Conservation (phyloP, 305 asterid species). For the Solanum hybrid region DNA sequence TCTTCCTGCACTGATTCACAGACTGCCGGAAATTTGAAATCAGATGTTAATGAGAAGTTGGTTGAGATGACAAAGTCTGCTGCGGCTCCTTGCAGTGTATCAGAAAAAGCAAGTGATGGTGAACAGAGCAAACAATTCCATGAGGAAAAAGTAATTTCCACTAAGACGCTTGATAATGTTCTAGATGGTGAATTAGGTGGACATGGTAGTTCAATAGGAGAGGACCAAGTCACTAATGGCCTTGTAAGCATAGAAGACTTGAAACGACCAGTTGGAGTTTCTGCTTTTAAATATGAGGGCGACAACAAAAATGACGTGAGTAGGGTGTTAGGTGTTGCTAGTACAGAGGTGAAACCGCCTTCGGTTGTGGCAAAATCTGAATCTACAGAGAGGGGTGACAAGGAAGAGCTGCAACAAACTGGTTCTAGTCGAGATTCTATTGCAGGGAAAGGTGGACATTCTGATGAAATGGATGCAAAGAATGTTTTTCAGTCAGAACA, state of each 20-base stretch:
- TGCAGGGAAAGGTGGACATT: constrained; percentile 12
- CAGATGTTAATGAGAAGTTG: constrained; percentile 19
- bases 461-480: background rate
- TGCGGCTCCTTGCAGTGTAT: constrained; percentile 11
- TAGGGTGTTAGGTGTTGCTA: constrained; percentile 4
- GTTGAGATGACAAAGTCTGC: constrained; percentile 21
- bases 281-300: constrained; percentile 16
- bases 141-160: constrained; percentile 17
- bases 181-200: constrained; percentile 12
- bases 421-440: constrained; percentile 8
- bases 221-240: constrained; percentile 13
- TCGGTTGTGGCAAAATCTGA: background rate
- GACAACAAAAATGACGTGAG: constrained; percentile 18
- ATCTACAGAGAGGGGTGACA: constrained; percentile 7
- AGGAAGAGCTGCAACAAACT: constrained; percentile 10
- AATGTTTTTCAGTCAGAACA: constrained; percentile 11
- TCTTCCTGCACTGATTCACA: constrained; percentile 17
- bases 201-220: constrained; percentile 9
- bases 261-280: constrained; percentile 17
- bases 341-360: constrained; percentile 12
- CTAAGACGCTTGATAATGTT: constrained; percentile 7
- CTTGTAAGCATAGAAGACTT: constrained; percentile 15
- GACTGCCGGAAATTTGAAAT: constrained; percentile 8
- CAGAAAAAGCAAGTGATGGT: constrained; percentile 18
- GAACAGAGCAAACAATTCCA: constrained; percentile 17